Conservation (phyloP, 129 eudicot genomes). For the Lactuca sativa region DNA sequence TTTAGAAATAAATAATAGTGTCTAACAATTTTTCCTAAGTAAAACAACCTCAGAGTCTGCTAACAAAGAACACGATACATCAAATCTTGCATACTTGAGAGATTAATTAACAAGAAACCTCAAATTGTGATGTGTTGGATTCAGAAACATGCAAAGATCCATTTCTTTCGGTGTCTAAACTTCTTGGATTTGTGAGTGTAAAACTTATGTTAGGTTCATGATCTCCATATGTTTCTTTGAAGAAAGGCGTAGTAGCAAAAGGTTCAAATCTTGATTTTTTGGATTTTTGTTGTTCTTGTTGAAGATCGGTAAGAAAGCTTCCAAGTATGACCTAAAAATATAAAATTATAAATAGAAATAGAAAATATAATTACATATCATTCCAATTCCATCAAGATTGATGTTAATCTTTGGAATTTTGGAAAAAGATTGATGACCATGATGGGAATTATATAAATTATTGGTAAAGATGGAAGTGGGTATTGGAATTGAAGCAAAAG, state of each 20-base stretch:
- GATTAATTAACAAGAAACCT: slow-evolving; percentile 37
- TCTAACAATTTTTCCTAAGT: slow-evolving; percentile 25
- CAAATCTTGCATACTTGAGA: not conserved
- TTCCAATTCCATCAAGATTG: not conserved
- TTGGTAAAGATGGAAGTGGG: not conserved
- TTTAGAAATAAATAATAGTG: slow-evolving; percentile 22
- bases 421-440: not conserved
- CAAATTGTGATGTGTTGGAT: slow-evolving; percentile 8
- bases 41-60: slow-evolving; percentile 10
- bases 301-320: slow-evolving; percentile 31
- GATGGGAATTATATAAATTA: not conserved
- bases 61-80: slow-evolving; percentile 16
- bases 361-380: too few species aligned
- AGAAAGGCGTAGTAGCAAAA: slow-evolving; percentile 32
- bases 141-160: slow-evolving; percentile 32
- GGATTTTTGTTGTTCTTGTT: slow-evolving; percentile 26
- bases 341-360: slow-evolving; percentile 3
- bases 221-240: slow-evolving; percentile 25
- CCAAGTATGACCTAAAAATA: slow-evolving; percentile 36
- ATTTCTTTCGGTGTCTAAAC: slow-evolving; percentile 25
- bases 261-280: slow-evolving; percentile 36
- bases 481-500: not conserved
- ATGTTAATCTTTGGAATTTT: not conserved
- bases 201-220: slow-evolving; percentile 28
- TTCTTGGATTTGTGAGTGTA: slow-evolving; percentile 17